Evolutionary conservation across 208 protist genomes (phyloP), one percentile per base, ranked within the genome.

Genomic region (Phytomonas sp.): DNA sequence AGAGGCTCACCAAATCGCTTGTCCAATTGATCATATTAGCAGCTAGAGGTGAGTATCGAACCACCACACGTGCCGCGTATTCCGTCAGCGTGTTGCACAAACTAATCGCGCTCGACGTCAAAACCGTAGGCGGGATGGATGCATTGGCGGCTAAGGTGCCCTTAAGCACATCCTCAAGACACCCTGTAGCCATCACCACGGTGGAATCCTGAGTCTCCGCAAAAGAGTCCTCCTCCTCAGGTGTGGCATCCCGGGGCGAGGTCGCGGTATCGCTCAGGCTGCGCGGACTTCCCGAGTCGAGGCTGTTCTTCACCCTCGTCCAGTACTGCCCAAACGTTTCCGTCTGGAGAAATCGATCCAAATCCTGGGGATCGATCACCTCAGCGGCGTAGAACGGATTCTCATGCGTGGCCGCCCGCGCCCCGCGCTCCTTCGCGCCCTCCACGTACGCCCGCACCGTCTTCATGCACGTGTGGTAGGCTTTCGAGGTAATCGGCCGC

Each of bases 371-470:
- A 66, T 80, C 60, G 15, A 91, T 66, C 80, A 95, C 82, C 34
- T 81, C 70, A 29, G 78, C 61, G 4, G 78, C 62, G 60, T 91
- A 87, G 37, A 95, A 95, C 0, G 89, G 89, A 67, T 95, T 95
- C 67, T 93, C 87, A 30, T 66, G 23, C n/a, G 34, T 32, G 2
- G 72, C 40, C 8, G 36, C 66, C 9, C 66, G 37, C n/a, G 65
- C 51, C 15, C 17, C 51, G 51, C 17, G 17, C 13, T 31, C 29
- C 59, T 26, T 62, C 59, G 36, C 36, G 36, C 9, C 9, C 9
- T 79, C 56, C 37, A 94, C 62, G 71, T 92, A 95, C 33, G 56
- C 26, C 73, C 84, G 87, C 62, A 95, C 89, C 63, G 81, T 76
- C 40, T 73, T 77, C 62, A 92, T 85, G 4, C 66, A 32, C 43